A percentile compares a stretch with the other conserved stretches of the same genome.
Conservation (phyloP, 2,329 filamentous ascomycete species). For the Arthroderma sp. region DNA sequence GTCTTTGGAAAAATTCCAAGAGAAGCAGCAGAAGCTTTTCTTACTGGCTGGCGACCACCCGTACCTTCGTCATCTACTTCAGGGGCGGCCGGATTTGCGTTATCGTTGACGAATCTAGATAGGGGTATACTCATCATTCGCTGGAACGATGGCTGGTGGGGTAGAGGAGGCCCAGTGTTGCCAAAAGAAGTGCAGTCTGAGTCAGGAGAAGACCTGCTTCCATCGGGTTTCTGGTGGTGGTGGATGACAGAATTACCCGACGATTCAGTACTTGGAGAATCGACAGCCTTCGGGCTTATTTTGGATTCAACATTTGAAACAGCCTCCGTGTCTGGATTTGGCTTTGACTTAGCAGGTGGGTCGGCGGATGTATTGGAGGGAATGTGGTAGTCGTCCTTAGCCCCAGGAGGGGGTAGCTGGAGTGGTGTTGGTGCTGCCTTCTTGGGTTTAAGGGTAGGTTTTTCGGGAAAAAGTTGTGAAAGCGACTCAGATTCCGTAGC, state of each 20-base stretch:
- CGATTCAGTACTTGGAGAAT: no score
- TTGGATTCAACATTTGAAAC: slow-evolving; percentile 12
- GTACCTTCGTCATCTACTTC: slow-evolving; percentile 9
- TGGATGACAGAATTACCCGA: no score
- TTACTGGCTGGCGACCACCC: slow-evolving; percentile 5
- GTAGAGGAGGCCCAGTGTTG: no score
- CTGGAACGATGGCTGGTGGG: slow-evolving; percentile 10
- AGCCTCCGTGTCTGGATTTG: slow-evolving; percentile 17
- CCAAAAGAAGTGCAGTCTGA: no score
- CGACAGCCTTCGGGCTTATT: no score
- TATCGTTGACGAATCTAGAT: slow-evolving; percentile 28
- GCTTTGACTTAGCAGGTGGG: slow-evolving; percentile 12
- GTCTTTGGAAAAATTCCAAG: slow-evolving; percentile 15
- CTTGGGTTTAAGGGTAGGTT: slow-evolving; percentile 1
- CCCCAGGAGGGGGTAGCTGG: neutral
- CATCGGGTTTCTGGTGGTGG: no score
- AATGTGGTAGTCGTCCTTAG: slow-evolving; percentile 10
- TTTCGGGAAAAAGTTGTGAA: no score
- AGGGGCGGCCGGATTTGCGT: slow-evolving; percentile 18
- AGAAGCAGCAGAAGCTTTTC: slow-evolving; percentile 15
- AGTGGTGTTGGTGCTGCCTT: neutral
- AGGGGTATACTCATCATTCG: slow-evolving; percentile 25
- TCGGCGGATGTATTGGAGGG: slow-evolving; percentile 14
- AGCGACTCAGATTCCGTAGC: no score
- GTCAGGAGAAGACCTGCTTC: no score